A percentile compares a stretch with the other conserved stretches of the same genome.
Evolutionary conservation across 805 yeast species (phyloP).

Genomic region (Suhomyces emberorum): DNA sequence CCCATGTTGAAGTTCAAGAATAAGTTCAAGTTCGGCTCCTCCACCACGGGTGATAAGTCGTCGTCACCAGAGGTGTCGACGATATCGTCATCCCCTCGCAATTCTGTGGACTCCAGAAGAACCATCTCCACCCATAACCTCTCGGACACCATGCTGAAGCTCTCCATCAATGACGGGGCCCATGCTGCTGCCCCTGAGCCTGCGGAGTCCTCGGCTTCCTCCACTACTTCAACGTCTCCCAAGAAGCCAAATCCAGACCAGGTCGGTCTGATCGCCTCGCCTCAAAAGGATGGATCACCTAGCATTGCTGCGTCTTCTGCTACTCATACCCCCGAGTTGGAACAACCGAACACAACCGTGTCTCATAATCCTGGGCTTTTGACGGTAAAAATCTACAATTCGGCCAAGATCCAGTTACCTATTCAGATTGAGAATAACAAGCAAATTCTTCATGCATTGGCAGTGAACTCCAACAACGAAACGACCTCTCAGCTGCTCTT

Average conservation of each 20-base stretch:
- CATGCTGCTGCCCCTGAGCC: not conserved
- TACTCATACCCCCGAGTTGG: conserved; percentile 2
- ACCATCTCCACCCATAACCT: conserved; percentile 21
- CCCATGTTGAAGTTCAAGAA: conserved; percentile 31
- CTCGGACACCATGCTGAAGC: conserved; percentile 22
- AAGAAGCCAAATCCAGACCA: not conserved
- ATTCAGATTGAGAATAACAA: conserved; percentile 63
- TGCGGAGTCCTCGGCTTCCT: not conserved
- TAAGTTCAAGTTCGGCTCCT: conserved; percentile 27
- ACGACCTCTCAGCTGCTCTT: conserved; percentile 16
- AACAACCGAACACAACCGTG: conserved; percentile 4
- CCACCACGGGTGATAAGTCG: conserved; percentile 7
- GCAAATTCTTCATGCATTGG: conserved; percentile 60
- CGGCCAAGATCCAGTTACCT: conserved; percentile 67
- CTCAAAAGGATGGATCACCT: not conserved
- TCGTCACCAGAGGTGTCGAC: conserved; percentile 6
- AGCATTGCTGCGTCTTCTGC: not conserved
- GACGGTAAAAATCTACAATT: conserved; percentile 73
- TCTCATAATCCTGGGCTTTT: conserved; percentile 59
- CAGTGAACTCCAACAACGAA: conserved; percentile 47
- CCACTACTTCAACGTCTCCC: conserved; percentile 2
- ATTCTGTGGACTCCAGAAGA: conserved; percentile 24
- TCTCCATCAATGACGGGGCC: conserved; percentile 9
- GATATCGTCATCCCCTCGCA: conserved; percentile 14
- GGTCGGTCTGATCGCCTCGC: not conserved